Conservation (phyloP, 2,329 filamentous ascomycete species). For the Ilyonectria sp. region DNA sequence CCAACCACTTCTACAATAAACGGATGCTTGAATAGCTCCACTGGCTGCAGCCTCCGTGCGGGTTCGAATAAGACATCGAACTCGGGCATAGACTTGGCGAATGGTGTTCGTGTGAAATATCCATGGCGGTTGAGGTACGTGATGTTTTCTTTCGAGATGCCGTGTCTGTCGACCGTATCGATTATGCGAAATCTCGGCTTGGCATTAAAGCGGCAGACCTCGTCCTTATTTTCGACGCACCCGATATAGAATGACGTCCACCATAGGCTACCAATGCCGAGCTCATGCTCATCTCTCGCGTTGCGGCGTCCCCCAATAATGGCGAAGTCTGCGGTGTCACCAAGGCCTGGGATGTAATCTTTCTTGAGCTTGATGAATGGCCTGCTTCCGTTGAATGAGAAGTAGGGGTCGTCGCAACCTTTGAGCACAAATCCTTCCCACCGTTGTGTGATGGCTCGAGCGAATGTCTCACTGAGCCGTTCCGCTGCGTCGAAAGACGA, state of each 20-base stretch:
- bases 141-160: constrained; percentile 55
- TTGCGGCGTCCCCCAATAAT: constrained; percentile 81
- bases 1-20: too few relatives aligned
- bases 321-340: constrained; percentile 82
- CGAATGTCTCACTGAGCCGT: constrained; percentile 16
- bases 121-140: constrained; percentile 57
- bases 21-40: too few relatives aligned
- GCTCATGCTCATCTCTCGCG: constrained; percentile 68
- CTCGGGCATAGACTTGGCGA: too few relatives aligned
- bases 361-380: too few relatives aligned
- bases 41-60: too few relatives aligned
- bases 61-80: too few relatives aligned
- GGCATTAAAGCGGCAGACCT: constrained; percentile 43
- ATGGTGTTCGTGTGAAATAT: too few relatives aligned
- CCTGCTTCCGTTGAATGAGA: too few relatives aligned
- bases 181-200: constrained; percentile 49
- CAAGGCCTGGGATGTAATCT: constrained; percentile 58
- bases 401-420: not conserved
- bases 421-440: not conserved
- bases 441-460: constrained; percentile 48
- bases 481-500: constrained; percentile 13
- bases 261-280: constrained; percentile 64
- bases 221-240: constrained; percentile 74
- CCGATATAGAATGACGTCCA: constrained; percentile 84
- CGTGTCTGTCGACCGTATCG: constrained; percentile 66